Evolutionary conservation across 169 alveolate species (phyloP).

Genomic region (Plasmodium reichenowi): DNA sequence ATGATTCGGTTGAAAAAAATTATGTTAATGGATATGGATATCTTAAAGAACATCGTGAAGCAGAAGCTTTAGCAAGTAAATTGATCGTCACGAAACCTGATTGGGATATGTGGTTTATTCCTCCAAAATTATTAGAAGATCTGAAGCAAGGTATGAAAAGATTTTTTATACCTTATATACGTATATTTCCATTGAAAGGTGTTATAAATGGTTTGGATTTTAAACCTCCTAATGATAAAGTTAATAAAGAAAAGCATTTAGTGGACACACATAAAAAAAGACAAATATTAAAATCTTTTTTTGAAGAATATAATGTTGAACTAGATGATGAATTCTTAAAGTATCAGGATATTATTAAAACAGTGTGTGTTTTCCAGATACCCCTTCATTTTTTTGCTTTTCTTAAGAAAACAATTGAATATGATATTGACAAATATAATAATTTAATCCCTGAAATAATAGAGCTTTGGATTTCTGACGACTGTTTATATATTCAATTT

Average conservation of each 20-base stretch:
- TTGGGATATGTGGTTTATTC: constrained; percentile 78
- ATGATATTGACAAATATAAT: not conserved
- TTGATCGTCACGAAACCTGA: constrained; percentile 64
- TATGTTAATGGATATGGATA: not conserved
- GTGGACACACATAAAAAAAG: not conserved
- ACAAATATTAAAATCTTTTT: constrained; percentile 51
- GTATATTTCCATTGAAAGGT: constrained; percentile 47
- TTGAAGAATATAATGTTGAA: constrained; percentile 73
- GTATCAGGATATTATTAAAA: constrained; percentile 48
- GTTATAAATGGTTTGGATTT: constrained; percentile 55
- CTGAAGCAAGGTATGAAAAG: constrained; percentile 14
- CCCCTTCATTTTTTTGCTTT: constrained; percentile 63
- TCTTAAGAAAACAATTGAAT: constrained; percentile 24
- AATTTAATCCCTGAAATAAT: constrained; percentile 8
- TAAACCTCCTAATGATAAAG: constrained; percentile 57
- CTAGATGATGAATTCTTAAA: constrained; percentile 74
- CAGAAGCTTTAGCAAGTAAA: not conserved
- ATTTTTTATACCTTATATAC: constrained; percentile 66
- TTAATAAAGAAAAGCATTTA: constrained; percentile 22
- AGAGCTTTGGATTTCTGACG: constrained; percentile 65
- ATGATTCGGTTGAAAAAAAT: not conserved
- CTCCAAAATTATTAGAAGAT: constrained; percentile 53
- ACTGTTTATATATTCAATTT: constrained; percentile 34
- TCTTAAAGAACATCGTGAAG: constrained; percentile 11
- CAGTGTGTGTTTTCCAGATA: constrained; percentile 71